Evolutionary conservation across 257 asterid genomes (phyloP).

Genomic region (Eucommia ulmoides): DNA sequence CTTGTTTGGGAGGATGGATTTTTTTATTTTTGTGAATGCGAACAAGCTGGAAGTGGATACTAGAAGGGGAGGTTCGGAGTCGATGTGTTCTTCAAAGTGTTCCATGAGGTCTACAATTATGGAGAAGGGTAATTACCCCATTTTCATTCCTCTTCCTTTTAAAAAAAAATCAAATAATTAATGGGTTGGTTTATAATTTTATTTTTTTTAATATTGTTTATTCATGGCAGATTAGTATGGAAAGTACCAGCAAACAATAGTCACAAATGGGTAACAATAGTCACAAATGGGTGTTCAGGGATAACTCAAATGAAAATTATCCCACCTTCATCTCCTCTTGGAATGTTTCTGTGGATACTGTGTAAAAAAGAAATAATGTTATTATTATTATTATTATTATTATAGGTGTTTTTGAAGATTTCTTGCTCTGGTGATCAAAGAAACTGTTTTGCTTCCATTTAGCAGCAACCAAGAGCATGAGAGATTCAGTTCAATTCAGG

Average conservation of each 20-base stretch:
- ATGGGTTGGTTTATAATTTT: too few species aligned
- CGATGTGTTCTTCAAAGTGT: constrained; percentile 71
- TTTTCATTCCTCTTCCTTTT: background rate
- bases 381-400: background rate
- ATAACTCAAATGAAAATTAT: constrained; percentile 40
- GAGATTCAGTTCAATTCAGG: constrained; percentile 79
- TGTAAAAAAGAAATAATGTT: constrained; percentile 38
- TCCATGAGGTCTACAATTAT: constrained; percentile 69
- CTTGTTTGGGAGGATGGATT: constrained; percentile 92
- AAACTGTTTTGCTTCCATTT: background rate
- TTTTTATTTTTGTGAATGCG: constrained; percentile 59
- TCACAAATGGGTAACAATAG: too few species aligned
- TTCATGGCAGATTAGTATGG: constrained; percentile 77
- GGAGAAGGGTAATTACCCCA: constrained; percentile 59
- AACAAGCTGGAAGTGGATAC: constrained; percentile 36
- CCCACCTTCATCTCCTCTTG: constrained; percentile 47
- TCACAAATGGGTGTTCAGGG: constrained; percentile 73
- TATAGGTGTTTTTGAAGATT: too few species aligned
- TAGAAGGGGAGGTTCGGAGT: constrained; percentile 54
- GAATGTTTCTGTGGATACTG: constrained; percentile 55
- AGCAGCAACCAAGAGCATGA: constrained; percentile 81
- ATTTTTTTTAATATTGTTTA: too few species aligned
- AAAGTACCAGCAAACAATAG: constrained; percentile 76
- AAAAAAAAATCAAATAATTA: too few species aligned
- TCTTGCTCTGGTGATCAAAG: too few species aligned